Conservation (phyloP, 345 rosid genomes). For the Kandelia obovata region DNA sequence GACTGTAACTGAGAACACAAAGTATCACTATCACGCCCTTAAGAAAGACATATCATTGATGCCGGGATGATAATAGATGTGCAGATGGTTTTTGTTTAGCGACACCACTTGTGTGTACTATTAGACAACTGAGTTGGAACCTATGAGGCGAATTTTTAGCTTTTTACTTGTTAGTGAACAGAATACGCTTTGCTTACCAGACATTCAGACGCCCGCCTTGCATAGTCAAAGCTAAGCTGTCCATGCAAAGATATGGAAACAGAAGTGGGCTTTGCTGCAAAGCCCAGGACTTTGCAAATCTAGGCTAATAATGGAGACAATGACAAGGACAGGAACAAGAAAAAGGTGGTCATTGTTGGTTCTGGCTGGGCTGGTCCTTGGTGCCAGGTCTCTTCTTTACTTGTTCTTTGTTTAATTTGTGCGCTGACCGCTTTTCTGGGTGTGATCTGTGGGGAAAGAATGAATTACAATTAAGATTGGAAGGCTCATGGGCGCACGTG, state of each 20-base stretch:
- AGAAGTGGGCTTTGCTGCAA: slow-evolving; percentile 25
- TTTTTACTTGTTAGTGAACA: not conserved
- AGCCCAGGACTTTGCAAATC: slow-evolving; percentile 14
- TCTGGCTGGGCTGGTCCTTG: slow-evolving; percentile 70
- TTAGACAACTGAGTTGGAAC: too few species aligned
- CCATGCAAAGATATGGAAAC: not conserved
- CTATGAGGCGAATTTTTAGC: too few species aligned
- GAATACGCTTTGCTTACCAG: slow-evolving; percentile 28
- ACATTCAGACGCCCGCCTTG: slow-evolving; percentile 14
- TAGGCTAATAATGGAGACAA: slow-evolving; percentile 16
- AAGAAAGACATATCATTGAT: too few species aligned
- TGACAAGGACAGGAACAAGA: slow-evolving; percentile 10
- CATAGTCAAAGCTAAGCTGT: not conserved
- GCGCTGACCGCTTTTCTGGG: too few species aligned
- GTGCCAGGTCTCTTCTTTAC: slow-evolving; percentile 37
- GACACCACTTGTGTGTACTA: too few species aligned
- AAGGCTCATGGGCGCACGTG: not conserved
- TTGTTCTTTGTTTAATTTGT: not conserved
- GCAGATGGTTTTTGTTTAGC: too few species aligned
- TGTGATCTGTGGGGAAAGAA: too few species aligned
- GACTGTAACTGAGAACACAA: too few species aligned
- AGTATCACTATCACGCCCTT: too few species aligned
- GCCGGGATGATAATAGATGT: too few species aligned
- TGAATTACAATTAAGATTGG: too few species aligned
- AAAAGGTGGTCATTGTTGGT: slow-evolving; percentile 51